Percentiles rank a stretch among this genome's conserved stretches.
These are phyloP conservation scores for Daldinia eschscholtzii DNA, from an alignment of 2,329 filamentous ascomycete species.

Conservation along the genomic window DNA sequence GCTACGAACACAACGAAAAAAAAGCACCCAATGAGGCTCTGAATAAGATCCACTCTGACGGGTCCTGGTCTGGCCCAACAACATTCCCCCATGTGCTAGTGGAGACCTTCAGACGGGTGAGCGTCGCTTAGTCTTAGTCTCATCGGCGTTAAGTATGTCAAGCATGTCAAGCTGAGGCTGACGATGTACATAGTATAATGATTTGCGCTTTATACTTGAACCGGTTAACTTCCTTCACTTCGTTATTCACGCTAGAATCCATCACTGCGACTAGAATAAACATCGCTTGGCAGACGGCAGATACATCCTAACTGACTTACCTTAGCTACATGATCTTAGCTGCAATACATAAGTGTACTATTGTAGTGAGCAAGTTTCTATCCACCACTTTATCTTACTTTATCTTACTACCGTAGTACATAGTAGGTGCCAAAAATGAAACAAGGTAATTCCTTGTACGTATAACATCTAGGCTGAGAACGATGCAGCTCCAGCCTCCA, in stretches of 20 bases:
- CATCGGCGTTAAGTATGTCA: conserved; percentile 30
- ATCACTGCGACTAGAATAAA: not conserved
- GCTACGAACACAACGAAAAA: no score
- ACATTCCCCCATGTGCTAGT: conserved; percentile 7
- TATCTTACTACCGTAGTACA: not conserved
- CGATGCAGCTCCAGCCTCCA: not conserved
- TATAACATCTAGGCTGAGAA: not conserved
- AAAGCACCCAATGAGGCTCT: conserved; percentile 34
- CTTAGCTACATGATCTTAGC: not conserved
- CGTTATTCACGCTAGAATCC: not conserved
- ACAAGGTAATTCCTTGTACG: not conserved
- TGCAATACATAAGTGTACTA: not conserved
- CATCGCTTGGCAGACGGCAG: not conserved
- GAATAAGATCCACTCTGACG: conserved; percentile 20
- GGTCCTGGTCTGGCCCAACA: conserved; percentile 16
- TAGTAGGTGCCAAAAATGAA: not conserved
- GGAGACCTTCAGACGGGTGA: not conserved
- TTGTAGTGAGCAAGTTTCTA: conserved; percentile 2
- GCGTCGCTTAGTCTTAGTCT: conserved; percentile 9
- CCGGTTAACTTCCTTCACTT: not conserved
- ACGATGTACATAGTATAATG: conserved; percentile 2
- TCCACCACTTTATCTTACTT: not conserved
- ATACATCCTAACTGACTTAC: not conserved
- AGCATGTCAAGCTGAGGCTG: conserved; percentile 23
- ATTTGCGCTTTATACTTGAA: not conserved